phyloP scores from a whole-genome alignment of 331 rosid genomes.

The Phaseolus coccineus region DNA sequence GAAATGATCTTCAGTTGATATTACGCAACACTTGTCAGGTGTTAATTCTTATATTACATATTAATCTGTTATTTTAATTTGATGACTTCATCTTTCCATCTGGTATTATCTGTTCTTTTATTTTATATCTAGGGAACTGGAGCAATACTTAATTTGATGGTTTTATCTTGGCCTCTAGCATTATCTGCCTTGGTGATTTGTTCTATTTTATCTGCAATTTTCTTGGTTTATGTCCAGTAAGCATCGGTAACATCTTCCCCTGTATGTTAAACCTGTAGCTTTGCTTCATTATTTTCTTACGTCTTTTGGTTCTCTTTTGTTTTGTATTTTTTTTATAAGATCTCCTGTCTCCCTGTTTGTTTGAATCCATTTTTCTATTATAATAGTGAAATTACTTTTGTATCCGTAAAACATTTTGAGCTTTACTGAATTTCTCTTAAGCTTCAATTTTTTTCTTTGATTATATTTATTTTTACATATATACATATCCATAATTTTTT shows the following conservation, averaged over 20 bases:
- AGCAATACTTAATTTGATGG: slow-evolving; percentile 73
- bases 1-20: slow-evolving; percentile 68
- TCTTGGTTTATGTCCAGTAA: slow-evolving; percentile 70
- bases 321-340: background rate
- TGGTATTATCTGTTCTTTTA: slow-evolving; percentile 33
- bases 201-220: slow-evolving; percentile 60
- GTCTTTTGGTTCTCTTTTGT: background rate
- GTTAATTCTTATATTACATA: slow-evolving; percentile 35
- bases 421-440: slow-evolving; percentile 29
- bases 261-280: slow-evolving; percentile 13
- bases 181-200: slow-evolving; percentile 75
- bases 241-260: slow-evolving; percentile 46
- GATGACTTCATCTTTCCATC: background rate
- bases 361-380: background rate
- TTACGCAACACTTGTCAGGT: slow-evolving; percentile 77
- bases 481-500: background rate
- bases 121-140: slow-evolving; percentile 72
- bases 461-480: background rate
- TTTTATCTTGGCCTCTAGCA: slow-evolving; percentile 84
- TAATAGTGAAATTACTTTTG: background rate
- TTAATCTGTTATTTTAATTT: slow-evolving; percentile 33
- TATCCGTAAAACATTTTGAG: background rate
- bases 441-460: background rate
- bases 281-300: background rate
- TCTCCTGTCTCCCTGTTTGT: background rate